These are phyloP conservation scores for Rhizopogon vesiculosus DNA, from an alignment of 768 basidiomycete species.

Conservation along the genomic window DNA sequence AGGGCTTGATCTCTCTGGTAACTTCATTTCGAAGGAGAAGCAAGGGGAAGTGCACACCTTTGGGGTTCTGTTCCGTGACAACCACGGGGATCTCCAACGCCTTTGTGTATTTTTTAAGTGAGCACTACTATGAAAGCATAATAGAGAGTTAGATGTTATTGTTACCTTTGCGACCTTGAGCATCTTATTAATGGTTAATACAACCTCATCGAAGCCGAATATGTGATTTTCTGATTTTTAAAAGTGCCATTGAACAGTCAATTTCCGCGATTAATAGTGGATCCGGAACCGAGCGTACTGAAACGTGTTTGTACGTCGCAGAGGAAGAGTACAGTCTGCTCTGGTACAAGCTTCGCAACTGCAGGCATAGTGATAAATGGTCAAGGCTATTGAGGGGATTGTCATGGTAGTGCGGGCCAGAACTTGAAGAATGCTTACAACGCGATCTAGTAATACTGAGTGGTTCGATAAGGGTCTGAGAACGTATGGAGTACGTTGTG, in stretches of 20 bases:
- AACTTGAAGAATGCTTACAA: neutral
- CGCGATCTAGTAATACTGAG: no score
- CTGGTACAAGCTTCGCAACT: constrained; percentile 34
- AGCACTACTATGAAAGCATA: neutral
- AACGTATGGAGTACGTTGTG: no score
- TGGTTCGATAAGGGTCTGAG: no score
- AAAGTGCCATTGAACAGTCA: neutral
- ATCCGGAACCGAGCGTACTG: constrained; percentile 37
- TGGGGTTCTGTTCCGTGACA: constrained; percentile 82
- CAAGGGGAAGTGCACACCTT: constrained; percentile 40
- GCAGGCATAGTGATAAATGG: constrained; percentile 12
- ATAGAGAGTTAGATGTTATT: neutral
- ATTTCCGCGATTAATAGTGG: neutral
- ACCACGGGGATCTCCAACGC: constrained; percentile 66
- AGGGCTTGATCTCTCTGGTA: constrained; percentile 42
- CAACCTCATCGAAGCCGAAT: constrained; percentile 66
- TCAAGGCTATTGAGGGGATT: neutral
- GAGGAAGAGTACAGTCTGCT: constrained; percentile 57
- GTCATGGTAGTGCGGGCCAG: neutral
- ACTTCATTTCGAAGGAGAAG: neutral
- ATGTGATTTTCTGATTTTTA: constrained; percentile 43
- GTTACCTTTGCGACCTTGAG: constrained; percentile 66
- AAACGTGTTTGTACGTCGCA: constrained; percentile 84
- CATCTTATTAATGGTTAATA: constrained; percentile 70
- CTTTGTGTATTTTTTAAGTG: constrained; percentile 23